Evolutionary conservation across 192 early-diverging fungal genomes (phyloP).

Genomic region (Coemansia sp.): DNA sequence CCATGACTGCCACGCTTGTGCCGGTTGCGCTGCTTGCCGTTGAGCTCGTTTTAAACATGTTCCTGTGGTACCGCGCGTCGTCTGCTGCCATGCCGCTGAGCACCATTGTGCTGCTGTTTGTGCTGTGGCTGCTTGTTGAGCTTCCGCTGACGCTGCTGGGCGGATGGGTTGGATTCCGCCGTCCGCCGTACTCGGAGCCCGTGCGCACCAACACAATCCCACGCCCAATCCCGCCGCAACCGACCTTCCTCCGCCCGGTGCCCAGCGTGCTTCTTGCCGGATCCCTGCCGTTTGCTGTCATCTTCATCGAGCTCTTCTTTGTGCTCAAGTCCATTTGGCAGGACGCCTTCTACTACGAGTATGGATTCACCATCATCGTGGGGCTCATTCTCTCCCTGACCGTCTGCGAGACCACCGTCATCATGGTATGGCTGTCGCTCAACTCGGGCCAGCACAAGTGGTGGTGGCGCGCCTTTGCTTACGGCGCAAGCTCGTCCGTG

Average conservation of each 20-base stretch:
- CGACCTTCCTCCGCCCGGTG: constrained; percentile 64
- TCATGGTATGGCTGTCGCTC: constrained; percentile 70
- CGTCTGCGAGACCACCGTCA: constrained; percentile 65
- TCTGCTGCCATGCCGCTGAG: constrained; percentile 91
- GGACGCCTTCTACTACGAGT: constrained; percentile 67
- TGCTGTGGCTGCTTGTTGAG: constrained; percentile 80
- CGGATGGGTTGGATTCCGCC: constrained; percentile 82
- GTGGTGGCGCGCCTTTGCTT: constrained; percentile 92
- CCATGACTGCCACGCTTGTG: constrained; percentile 61
- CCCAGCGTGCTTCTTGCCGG: constrained; percentile 67
- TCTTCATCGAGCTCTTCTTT: constrained; percentile 74
- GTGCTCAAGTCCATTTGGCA: constrained; percentile 71
- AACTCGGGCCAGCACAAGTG: constrained; percentile 73
- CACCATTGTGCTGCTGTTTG: constrained; percentile 74
- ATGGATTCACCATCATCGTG: constrained; percentile 61
- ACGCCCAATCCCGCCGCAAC: constrained; percentile 82
- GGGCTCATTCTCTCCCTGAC: constrained; percentile 62
- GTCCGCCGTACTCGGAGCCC: constrained; percentile 77
- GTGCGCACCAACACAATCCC: constrained; percentile 91
- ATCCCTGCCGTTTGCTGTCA: constrained; percentile 68
- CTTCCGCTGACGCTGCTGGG: constrained; percentile 81
- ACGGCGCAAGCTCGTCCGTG: constrained; percentile 68
- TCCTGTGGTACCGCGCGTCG: constrained; percentile 82
- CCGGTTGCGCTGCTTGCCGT: constrained; percentile 62
- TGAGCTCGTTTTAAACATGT: constrained; percentile 77